Base-by-base conservation (phyloP, 169 alveolate species). In the Plasmodium gallinaceum region DNA sequence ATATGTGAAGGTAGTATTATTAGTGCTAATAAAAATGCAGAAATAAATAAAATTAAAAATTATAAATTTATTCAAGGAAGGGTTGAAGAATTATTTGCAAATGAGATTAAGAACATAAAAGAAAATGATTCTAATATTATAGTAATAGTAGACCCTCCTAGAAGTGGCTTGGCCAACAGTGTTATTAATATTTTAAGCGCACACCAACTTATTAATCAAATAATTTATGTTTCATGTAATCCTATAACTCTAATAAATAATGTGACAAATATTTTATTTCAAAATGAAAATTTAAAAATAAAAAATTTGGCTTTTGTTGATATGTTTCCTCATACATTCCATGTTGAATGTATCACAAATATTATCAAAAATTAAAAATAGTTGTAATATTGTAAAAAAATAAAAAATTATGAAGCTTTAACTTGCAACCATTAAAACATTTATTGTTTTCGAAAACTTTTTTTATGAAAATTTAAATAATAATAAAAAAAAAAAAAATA, bases 281-380 rank as follows among this genome's bases (percentile, higher is more conserved):
- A 42, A 48, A 86, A 86, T 73, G 92, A 86, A 62, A 70, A 24
- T 32, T 52, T 86, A 18, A 86, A 61, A 70, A 69, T 86, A 7
- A 86, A 86, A 48, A 86, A 86, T 24, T 26, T 86, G 32, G 92
- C 61, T 24, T 86, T 86, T 61, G 92, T 86, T 20, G 92, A 86
- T 32, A 86, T 86, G 92, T 86, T 86, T 68, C 92, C 92, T 20
- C 92, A 86, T 22, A 86, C 92, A 45, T 86, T 70, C 69, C 92
- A 86, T 52, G 45, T 86, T 12, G 92, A 86, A 43, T 86, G 92
- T 54, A 86, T 86, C 42, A 62, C 87, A 48, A 86, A 86, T 48
- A 60, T 86, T 8, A 45, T 58, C 24, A 85, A 68, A 18, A 24
- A 46, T 75, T 18, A 26, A 45, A 22, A 32, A 26, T 37, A 26